phyloP scores from a whole-genome alignment of 805 yeast genomes.

The Priceomyces haplophilus region DNA sequence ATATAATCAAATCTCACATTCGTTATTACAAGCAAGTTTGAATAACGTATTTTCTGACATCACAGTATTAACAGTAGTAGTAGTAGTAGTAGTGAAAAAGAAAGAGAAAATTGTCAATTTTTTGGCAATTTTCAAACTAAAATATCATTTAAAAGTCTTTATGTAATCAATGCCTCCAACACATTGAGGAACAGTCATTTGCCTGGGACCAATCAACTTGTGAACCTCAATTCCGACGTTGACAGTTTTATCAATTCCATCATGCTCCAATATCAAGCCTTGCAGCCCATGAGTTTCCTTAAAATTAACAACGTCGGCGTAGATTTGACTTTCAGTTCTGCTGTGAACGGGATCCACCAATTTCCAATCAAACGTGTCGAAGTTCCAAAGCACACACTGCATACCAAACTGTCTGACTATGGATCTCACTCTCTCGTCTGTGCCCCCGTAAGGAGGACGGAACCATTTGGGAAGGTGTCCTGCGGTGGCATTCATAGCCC shows the following conservation, averaged over 20 bases:
- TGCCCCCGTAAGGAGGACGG: slow-evolving; percentile 95
- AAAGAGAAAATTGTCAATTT: too few relatives aligned
- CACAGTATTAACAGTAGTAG: too few relatives aligned
- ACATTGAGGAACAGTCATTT: slow-evolving; percentile 76
- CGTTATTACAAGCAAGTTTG: neutral
- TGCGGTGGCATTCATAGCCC: slow-evolving; percentile 97
- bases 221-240: slow-evolving; percentile 60
- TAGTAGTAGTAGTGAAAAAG: too few relatives aligned
- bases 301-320: slow-evolving; percentile 57
- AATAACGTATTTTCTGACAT: neutral
- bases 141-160: slow-evolving; percentile 14
- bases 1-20: neutral
- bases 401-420: slow-evolving; percentile 82
- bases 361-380: slow-evolving; percentile 90
- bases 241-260: slow-evolving; percentile 64
- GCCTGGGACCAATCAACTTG: slow-evolving; percentile 55
- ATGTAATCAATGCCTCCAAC: slow-evolving; percentile 66
- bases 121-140: too few relatives aligned
- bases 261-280: slow-evolving; percentile 88
- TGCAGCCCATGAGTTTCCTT: slow-evolving; percentile 19
- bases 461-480: slow-evolving; percentile 87
- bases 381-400: slow-evolving; percentile 87
- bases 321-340: slow-evolving; percentile 52
- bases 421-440: slow-evolving; percentile 80
- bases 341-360: slow-evolving; percentile 42